Base-by-base conservation (phyloP, 176 grass and related monocot species). In the Ensete glaucum region DNA sequence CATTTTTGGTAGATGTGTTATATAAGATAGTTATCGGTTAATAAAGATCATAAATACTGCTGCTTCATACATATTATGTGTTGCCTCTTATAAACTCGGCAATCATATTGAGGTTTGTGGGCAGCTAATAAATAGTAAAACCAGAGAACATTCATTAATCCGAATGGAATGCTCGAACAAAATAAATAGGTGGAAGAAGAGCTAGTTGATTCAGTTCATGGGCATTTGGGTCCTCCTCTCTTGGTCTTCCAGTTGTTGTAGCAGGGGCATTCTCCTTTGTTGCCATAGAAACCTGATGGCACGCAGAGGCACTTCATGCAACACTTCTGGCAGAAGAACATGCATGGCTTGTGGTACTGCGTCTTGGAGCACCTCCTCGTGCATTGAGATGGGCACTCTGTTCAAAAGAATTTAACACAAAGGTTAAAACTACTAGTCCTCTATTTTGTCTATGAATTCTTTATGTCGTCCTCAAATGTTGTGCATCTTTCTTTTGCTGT, bases 221-320 rank as follows among this genome's bases (percentile, higher is more conserved):
- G 73, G 54, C 73, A 75, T 19, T 75, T 75, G 54, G 55, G 73
- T 62, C 74, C 74, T 76, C 58, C 74, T 14, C 57, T 49, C 74
- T 76, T 76, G 43, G 74, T 76, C 57, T 76, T 76, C 74, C 74
- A 76, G 74, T 76, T 76, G 74, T 76, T 76, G 43, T 63, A 63
- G 74, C 58, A 76, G 58, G 74, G 74, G 55, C 74, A 76, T 21
- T 22, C 55, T 14, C 58, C 29, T 49, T 76, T 76, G 56, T 76
- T 76, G 27, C 74, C 74, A 63, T 76, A 76, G 74, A 64, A 63
- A 2, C 74, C 74, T 52, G 74, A 50, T 29, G 74, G 74, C 58
- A 76, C 74, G 16, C 74, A 76, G 54, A 63, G 74, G 57, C 74
- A 76, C 57, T 76, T 76, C 9, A 14, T 50, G 56, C 74, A 76